Evolutionary conservation across 1,139 yeast genomes (phyloP).

Genomic region (Saccharomyces hybrid): DNA sequence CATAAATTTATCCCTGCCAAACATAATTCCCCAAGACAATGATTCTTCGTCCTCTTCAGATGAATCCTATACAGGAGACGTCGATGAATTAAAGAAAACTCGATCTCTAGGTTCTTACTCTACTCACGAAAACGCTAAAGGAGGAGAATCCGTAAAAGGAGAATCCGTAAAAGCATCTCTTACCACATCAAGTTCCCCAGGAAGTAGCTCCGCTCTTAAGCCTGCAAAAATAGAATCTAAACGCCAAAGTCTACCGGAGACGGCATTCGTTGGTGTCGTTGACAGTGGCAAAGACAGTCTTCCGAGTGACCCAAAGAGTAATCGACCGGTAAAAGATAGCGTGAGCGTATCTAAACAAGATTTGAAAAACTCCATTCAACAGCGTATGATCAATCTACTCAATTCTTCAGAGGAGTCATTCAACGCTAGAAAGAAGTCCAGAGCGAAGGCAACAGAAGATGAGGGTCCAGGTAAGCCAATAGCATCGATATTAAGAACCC

Average conservation of each 20-base stretch:
- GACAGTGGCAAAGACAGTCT: neutral
- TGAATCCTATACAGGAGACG: neutral
- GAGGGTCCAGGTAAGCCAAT: neutral
- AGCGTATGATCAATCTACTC: conserved; percentile 1
- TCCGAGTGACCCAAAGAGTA: neutral
- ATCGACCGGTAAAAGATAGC: neutral
- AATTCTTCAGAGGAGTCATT: conserved; percentile 4
- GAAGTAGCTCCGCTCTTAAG: neutral
- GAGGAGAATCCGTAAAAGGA: neutral
- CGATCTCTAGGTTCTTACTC: neutral
- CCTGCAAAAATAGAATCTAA: neutral
- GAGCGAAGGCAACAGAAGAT: neutral
- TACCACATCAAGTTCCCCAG: neutral
- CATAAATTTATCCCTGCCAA: neutral
- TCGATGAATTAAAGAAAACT: neutral
- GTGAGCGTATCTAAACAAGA: neutral
- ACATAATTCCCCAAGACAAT: neutral
- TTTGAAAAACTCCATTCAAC: conserved; percentile 2
- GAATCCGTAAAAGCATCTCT: neutral
- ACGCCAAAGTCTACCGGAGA: neutral
- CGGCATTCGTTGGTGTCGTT: neutral
- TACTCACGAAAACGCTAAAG: neutral
- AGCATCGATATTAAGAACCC: neutral
- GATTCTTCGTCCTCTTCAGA: neutral
- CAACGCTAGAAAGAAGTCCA: neutral